A percentile compares a stretch with the other conserved stretches of the same genome.
Evolutionary conservation across 345 rosid genomes (phyloP).

Genomic region (Sisymbrium irio): DNA sequence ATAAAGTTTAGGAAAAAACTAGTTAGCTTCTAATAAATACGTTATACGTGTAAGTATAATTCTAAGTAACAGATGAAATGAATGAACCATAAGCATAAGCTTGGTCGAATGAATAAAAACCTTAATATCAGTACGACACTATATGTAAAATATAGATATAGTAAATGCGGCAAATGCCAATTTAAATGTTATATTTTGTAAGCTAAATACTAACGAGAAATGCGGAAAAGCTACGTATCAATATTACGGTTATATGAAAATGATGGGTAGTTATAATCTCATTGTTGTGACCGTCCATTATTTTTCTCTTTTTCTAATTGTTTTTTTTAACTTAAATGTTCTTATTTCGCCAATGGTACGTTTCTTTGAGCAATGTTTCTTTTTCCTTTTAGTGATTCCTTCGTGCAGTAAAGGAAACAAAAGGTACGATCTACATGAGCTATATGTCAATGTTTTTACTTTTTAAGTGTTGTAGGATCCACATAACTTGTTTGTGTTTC

Average conservation of each 20-base stretch:
- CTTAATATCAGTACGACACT: neutral
- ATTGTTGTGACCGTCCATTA: conserved; percentile 27
- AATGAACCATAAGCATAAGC: neutral
- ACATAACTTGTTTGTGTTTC: conserved; percentile 19
- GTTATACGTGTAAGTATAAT: too few relatives aligned
- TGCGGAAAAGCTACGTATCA: conserved; percentile 11
- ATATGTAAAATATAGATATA: neutral
- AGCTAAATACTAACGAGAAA: neutral
- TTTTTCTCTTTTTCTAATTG: neutral
- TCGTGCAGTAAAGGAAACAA: conserved; percentile 7
- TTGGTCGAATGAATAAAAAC: neutral
- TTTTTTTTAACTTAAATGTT: too few relatives aligned
- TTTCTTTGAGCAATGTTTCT: neutral
- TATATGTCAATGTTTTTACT: conserved; percentile 17
- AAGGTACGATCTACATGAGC: conserved; percentile 20
- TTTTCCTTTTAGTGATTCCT: conserved; percentile 15
- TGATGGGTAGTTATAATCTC: conserved; percentile 25
- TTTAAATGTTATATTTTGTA: neutral
- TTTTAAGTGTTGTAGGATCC: conserved; percentile 15
- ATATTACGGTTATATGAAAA: conserved; percentile 25
- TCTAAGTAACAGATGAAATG: neutral
- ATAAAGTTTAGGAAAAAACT: neutral
- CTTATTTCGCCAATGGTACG: neutral
- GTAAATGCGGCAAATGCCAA: conserved; percentile 16
- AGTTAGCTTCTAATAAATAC: neutral